phyloP scores from a whole-genome alignment of 805 yeast species.

The Pichia californica region DNA sequence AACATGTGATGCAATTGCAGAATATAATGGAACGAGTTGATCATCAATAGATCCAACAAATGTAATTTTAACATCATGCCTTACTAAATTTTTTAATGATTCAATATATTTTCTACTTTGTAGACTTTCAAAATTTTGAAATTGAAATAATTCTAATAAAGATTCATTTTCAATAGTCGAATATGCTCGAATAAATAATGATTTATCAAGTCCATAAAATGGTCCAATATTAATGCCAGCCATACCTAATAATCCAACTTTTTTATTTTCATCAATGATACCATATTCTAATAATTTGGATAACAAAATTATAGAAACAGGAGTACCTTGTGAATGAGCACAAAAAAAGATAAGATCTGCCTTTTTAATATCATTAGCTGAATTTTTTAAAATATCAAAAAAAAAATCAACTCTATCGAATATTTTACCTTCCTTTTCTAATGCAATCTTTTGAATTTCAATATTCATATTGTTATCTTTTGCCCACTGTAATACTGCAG shows the following conservation, averaged over 20 bases:
- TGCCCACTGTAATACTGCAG: slow-evolving; percentile 66
- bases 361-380: slow-evolving; percentile 37
- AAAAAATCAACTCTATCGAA: slow-evolving; percentile 80
- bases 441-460: slow-evolving; percentile 80
- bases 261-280: slow-evolving; percentile 34
- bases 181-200: slow-evolving; percentile 77
- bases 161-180: slow-evolving; percentile 88
- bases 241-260: slow-evolving; percentile 80
- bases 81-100: slow-evolving; percentile 56
- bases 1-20: slow-evolving; percentile 75
- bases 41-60: slow-evolving; percentile 89
- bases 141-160: slow-evolving; percentile 76
- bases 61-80: slow-evolving; percentile 67
- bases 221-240: slow-evolving; percentile 96
- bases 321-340: slow-evolving; percentile 94
- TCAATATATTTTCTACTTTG: slow-evolving; percentile 69
- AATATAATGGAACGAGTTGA: slow-evolving; percentile 88
- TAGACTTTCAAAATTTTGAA: slow-evolving; percentile 66
- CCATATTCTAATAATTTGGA: slow-evolving; percentile 66
- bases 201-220: slow-evolving; percentile 82
- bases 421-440: slow-evolving; percentile 90
- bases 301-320: slow-evolving; percentile 77
- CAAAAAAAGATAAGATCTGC: slow-evolving; percentile 91
- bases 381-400: slow-evolving; percentile 60
- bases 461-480: slow-evolving; percentile 36